Base-by-base conservation (phyloP, 805 yeast genomes). In the Cyberlindnera petersonii region DNA sequence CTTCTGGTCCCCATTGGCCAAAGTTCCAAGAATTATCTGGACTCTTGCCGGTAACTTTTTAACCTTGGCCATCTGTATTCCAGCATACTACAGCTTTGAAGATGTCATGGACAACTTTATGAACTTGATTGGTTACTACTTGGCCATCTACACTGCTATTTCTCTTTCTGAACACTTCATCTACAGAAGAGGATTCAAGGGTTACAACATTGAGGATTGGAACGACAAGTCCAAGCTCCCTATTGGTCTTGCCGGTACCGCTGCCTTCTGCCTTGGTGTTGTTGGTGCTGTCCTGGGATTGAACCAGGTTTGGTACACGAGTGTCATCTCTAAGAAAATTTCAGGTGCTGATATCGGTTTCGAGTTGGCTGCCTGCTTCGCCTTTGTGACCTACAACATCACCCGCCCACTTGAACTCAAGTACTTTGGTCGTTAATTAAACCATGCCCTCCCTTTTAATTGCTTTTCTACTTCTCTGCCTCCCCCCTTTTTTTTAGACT, bases 271-370 rank as follows among this genome's bases (percentile, higher is more conserved):
- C 61, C 76, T 82, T 49, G 96, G 95, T 60, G 82, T 73, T 33
- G 89, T 82, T 23, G 96, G 96, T 61, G 86, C 80, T 26, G 95
- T 79, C 9, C 42, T 86, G 33, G 96, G 97, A 50, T 87, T 89
- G 95, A 69, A 71, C 57, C 95, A 87, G 67, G 74, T 74, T 5
- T 89, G 95, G 86, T 89, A 81, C 69, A 59, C 59, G 14, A 96
- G 96, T 53, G 82, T 75, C 31, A 54, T 86, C 51, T 88, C 78
- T 28, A 58, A 16, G 13, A 47, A 63, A 47, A 79, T 85, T 55
- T 93, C 91, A 49, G 95, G 94, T 52, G 96, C 91, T 44, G 96
- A 88, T 59, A 73, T 88, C 50, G 96, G 95, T 28, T 87, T 83
- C 55, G 95, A 85, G 67, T 69, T 88, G 44, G 85, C 81, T 27